Conservation (phyloP, 805 yeast genomes). For the Cyberlindnera lachancei region DNA sequence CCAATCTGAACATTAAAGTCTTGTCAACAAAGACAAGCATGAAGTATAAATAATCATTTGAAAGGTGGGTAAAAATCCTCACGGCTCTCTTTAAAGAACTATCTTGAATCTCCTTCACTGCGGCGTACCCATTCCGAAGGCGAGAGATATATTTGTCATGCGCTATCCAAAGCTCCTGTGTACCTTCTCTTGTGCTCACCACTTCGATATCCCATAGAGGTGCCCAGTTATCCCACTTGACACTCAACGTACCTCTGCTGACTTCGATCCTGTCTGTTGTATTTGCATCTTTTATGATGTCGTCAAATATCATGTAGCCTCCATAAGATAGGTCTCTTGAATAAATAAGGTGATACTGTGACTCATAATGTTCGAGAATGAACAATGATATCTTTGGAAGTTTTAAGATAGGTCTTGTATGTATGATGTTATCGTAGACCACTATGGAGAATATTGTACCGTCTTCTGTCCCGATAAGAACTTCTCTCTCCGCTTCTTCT, state of each 20-base stretch:
- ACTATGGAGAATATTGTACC: slow-evolving; percentile 19
- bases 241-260: slow-evolving; percentile 6
- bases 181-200: slow-evolving; percentile 17
- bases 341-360: slow-evolving; percentile 21
- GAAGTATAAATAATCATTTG: slow-evolving; percentile 20
- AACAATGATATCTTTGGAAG: slow-evolving; percentile 29
- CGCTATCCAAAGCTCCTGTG: slow-evolving; percentile 33
- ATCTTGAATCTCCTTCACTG: slow-evolving; percentile 13
- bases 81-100: slow-evolving; percentile 11
- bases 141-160: slow-evolving; percentile 17
- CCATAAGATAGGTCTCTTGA: slow-evolving; percentile 36
- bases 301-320: slow-evolving; percentile 27
- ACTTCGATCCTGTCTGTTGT: slow-evolving; percentile 6
- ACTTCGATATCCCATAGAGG: slow-evolving; percentile 37
- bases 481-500: slow-evolving; percentile 10
- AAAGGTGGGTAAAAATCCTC: slow-evolving; percentile 11
- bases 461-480: slow-evolving; percentile 19
- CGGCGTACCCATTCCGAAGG: slow-evolving; percentile 13
- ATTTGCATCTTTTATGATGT: slow-evolving; percentile 15
- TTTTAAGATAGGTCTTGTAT: slow-evolving; percentile 26
- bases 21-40: slow-evolving; percentile 33
- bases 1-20: slow-evolving; percentile 29
- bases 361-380: slow-evolving; percentile 11
- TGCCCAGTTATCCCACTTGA: slow-evolving; percentile 38
- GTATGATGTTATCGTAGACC: slow-evolving; percentile 16